Base-by-base conservation (phyloP, 345 rosid genomes). In the Noccaea caerulescens region DNA sequence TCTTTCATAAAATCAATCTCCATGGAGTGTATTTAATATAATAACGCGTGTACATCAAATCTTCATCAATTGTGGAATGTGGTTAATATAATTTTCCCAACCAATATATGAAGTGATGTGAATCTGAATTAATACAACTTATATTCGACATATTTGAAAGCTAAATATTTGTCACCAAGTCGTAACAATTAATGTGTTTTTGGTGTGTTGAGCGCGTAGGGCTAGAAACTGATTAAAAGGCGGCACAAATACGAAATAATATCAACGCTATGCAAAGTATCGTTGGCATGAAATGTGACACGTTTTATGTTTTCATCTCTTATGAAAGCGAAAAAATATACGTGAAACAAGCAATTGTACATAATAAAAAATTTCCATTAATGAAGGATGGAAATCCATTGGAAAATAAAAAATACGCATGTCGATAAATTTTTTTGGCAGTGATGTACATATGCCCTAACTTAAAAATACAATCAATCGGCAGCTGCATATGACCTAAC, bases 261-360 rank as follows among this genome's bases (percentile, higher is more conserved):
- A 36, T 8, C 36, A 37, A 55, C 1, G 65, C 42, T 58, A 37
- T 25, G 66, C 66, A 65, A 56, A 11, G 77, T 58, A 37, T 64
- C 16, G 37, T 57, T 72, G 77, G 71, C 77, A 46, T 72, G 64
- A 46, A 55, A 36, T 38, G 66, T 38, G 50, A 56, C 77, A 73
- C 59, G 49, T 33, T 52, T 11, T 73, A 12, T 14, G 51, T 38
- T 30, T 56, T 30, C 36, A 43, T 53, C 32, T 38, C 2, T 25
- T 8, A 10, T 27, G 71, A 65, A 46, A 14, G 59, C 16, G 59
- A 55, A 43, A 14, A 11, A 16, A 25, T 46, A 56, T 72, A 72
- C 66, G 58, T 38, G 71, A 46, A 45, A 39, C 42, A 41, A 63
- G 7, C 16, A 30, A 64, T 65, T 32, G 41, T 49, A 8, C 43